phyloP scores from a whole-genome alignment of 169 alveolate genomes.

The Cryptosporidium parvum region DNA sequence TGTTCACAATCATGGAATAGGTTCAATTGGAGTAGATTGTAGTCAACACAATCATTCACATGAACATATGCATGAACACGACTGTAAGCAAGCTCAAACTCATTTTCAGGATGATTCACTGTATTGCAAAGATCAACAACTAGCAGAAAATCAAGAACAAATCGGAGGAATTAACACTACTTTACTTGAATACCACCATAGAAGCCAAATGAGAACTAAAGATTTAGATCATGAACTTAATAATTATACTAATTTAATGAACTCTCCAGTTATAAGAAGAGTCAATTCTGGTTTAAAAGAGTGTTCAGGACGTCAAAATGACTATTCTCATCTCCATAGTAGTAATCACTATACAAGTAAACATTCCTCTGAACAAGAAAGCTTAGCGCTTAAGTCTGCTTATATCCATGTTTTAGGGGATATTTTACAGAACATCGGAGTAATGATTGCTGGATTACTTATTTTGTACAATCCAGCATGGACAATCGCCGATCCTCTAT shows the following conservation, averaged over 20 bases:
- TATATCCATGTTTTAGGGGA: slow-evolving; percentile 95
- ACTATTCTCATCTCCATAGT: slow-evolving; percentile 4
- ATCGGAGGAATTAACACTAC: background rate
- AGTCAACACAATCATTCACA: background rate
- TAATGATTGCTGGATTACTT: slow-evolving; percentile 91
- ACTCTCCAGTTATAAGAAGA: background rate
- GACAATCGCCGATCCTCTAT: slow-evolving; percentile 94
- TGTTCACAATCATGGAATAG: slow-evolving; percentile 85
- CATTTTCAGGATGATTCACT: background rate
- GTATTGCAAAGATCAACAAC: background rate
- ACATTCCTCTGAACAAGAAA: slow-evolving; percentile 79
- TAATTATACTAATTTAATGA: background rate
- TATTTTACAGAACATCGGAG: slow-evolving; percentile 93
- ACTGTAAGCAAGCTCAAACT: background rate
- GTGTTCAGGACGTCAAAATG: slow-evolving; percentile 3
- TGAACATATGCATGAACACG: background rate
- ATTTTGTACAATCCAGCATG: slow-evolving; percentile 88
- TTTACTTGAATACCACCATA: background rate
- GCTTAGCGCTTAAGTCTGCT: slow-evolving; percentile 92
- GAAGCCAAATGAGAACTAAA: background rate
- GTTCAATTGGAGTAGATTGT: slow-evolving; percentile 26
- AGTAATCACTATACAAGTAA: slow-evolving; percentile 69
- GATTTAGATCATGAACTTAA: background rate
- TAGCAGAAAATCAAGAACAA: background rate
- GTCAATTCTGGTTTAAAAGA: background rate